Percentiles rank a stretch among this genome's conserved stretches.
Evolutionary conservation across 176 grass and related monocot species (phyloP).

Genomic region (Bolboschoenus planiculmis): DNA sequence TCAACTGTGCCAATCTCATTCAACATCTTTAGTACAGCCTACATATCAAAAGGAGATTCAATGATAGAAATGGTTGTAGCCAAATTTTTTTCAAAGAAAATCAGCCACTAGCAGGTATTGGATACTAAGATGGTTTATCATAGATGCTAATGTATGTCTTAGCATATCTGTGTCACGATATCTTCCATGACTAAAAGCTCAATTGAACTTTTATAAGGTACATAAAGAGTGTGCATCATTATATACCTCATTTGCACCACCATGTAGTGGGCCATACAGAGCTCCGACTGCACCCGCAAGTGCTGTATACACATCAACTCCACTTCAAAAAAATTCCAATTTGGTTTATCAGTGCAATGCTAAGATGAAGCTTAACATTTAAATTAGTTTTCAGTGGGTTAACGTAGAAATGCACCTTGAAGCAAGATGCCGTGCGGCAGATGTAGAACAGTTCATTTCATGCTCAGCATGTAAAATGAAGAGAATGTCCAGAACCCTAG

Average conservation of each 20-base stretch:
- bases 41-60: slow-evolving; percentile 7
- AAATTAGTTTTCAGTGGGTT: slow-evolving; percentile 1
- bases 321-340: slow-evolving; percentile 41
- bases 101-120: not conserved
- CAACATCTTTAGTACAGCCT: slow-evolving; percentile 99
- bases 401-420: slow-evolving; percentile 55
- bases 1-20: slow-evolving; percentile 85
- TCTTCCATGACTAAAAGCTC: not conserved
- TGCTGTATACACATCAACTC: slow-evolving; percentile 94
- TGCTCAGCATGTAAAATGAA: slow-evolving; percentile 98
- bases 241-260: slow-evolving; percentile 90
- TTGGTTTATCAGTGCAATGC: slow-evolving; percentile 12
- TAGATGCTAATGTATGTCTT: not conserved
- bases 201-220: slow-evolving; percentile 3
- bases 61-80: not conserved
- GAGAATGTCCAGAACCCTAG: slow-evolving; percentile 77
- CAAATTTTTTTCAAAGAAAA: not conserved
- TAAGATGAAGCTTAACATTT: slow-evolving; percentile 19
- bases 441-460: slow-evolving; percentile 98
- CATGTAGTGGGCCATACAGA: slow-evolving; percentile 95
- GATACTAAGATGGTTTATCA: not conserved
- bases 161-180: not conserved
- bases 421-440: slow-evolving; percentile 97
- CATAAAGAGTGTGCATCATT: not conserved
- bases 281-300: slow-evolving; percentile 96